Base-by-base conservation (phyloP, 495 filamentous ascomycete species). In the Podospora conica region DNA sequence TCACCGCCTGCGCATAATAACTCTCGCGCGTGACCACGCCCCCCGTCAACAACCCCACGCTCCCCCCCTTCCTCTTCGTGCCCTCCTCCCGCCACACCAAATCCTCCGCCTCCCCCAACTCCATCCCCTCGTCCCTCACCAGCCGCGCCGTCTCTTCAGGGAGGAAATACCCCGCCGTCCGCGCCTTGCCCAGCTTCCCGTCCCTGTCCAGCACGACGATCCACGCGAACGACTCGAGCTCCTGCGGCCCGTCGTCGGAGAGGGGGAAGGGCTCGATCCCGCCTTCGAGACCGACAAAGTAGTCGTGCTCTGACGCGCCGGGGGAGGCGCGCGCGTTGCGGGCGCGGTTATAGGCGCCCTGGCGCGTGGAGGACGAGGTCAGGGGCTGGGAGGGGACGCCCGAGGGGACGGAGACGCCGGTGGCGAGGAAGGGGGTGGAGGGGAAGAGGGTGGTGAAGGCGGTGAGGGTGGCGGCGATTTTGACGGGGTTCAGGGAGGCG, bases 181-280 rank as follows among this genome's bases (percentile, higher is more conserved):
- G 73, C 48, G 73, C 73, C 61, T 69, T 71, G 25, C 73, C 72
- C n/a, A 53, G 66, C 0, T 59, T 40, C 11, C 60, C 66, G 0
- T 27, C 61, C 48, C 33, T 54, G 24, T 61, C 68, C 12, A 66
- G 57, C 5, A 76, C 66, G 12, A 67, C 69, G 23, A 73, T 63
- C 73, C 74, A 75, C 18, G 74, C 73, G 63, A 76, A 76, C 1
- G 74, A 69, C 65, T 70, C 57, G 53, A 76, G 59, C 12, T 61
- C 33, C 9, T 54, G 0, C 0, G 33, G 25, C 24, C 21, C 7
- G 9, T 22, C 29, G 3, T 25, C 1, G 3, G 1, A 15, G 0
- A 22, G 55, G 0, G n/a, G 7, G 28, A 67, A 59, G n/a, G 63
- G 33, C 29, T 68, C 27, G 9, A 76, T 60, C 21, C 74, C 73